Conservation (phyloP, 345 rosid species). For the Eucalyptus sp. region DNA sequence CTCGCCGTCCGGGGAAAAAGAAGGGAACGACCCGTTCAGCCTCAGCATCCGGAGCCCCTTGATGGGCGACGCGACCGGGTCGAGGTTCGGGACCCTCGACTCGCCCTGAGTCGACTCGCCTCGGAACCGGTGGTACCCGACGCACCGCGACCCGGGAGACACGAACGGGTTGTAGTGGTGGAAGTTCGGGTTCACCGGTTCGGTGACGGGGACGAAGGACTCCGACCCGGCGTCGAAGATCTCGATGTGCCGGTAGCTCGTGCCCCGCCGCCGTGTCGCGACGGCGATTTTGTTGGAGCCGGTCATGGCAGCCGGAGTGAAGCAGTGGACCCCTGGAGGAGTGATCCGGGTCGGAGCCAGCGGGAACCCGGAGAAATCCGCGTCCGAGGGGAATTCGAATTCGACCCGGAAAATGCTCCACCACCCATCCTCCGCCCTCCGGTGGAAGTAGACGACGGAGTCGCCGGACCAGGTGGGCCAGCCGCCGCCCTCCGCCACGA, state of each 20-base stretch:
- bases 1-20: constrained; percentile 52
- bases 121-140: constrained; percentile 82
- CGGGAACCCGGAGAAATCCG: constrained; percentile 11
- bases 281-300: constrained; percentile 49
- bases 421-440: constrained; percentile 78
- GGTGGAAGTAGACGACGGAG: constrained; percentile 61
- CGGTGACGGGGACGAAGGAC: constrained; percentile 41
- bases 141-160: constrained; percentile 23
- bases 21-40: constrained; percentile 59
- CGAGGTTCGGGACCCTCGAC: constrained; percentile 40
- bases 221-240: constrained; percentile 34
- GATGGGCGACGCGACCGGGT: constrained; percentile 56
- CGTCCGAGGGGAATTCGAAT: constrained; percentile 10
- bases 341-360: constrained; percentile 41
- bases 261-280: constrained; percentile 52
- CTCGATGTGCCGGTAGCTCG: constrained; percentile 53
- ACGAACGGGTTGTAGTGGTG: constrained; percentile 87
- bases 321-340: constrained; percentile 85
- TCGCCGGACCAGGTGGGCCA: constrained; percentile 94
- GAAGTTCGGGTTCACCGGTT: constrained; percentile 41
- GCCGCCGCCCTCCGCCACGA: constrained; percentile 52
- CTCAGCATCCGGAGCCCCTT: constrained; percentile 44
- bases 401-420: constrained; percentile 71
- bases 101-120: constrained; percentile 47
- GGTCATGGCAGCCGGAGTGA: constrained; percentile 75